Evolutionary conservation across 1,284 basidiomycete species (phyloP), one percentile per base, ranked within the genome.

Genomic region (Sutorius eximius): DNA sequence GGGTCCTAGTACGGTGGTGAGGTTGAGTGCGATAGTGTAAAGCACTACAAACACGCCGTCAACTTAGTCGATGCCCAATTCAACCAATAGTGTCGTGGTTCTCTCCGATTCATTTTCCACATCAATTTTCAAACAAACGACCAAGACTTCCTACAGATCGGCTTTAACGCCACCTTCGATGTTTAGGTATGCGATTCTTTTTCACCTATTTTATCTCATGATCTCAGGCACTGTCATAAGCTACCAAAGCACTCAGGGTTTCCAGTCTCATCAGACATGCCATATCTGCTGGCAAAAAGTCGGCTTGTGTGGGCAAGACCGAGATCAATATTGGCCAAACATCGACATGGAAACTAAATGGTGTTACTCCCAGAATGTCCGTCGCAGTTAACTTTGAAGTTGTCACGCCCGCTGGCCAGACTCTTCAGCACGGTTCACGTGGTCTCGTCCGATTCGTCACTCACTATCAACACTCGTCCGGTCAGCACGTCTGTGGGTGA

Each of bases 311-410:
- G 30, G 96, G 96, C 59, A 96, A 99, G 78, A 99, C 97, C 2
- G 96, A 99, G 75, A 99, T 99, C 59, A 97, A 97, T 71, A 97
- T 99, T 60, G 95, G 95, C 29, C 93, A 96, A 70, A 99, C 96
- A 1, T 98, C 95, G n/a, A 96, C 95, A 1, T 99, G 96, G 96
- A 98, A 95, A 77, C 83, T 99, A 62, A 98, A 97, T 77, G 83
- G 87, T 52, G 82, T 99, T 61, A 93, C 86, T 1, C 93, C 95
- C 13, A 88, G 84, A 59, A 95, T 94, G 2, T 89, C 96, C 5
- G 85, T 90, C 36, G 97, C 88, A 24, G 91, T 97, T 49, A 99
- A 99, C 80, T 98, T 99, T 71, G 96, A 99, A 71, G 96, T 99
- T 24, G 97, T 98, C 57, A 98, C 95, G 0, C 96, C 96, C n/a